A percentile compares a stretch with the other conserved stretches of the same genome.
These are phyloP conservation scores for Eremothecium sinecaudum DNA, from an alignment of 1,139 yeast genomes.

Conservation along the genomic window DNA sequence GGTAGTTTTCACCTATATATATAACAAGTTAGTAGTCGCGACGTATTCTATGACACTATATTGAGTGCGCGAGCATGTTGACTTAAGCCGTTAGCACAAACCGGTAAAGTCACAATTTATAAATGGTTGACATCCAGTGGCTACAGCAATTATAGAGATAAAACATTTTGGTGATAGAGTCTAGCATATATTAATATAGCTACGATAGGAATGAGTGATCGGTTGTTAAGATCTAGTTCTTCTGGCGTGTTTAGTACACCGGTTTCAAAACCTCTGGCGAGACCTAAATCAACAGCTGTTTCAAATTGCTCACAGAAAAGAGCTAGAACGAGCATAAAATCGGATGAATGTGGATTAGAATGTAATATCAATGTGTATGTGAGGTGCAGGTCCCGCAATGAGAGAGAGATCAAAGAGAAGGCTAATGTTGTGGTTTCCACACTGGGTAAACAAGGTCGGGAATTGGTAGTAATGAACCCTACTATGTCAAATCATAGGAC, in stretches of 20 bases:
- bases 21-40: too few species aligned
- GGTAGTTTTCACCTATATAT: too few species aligned
- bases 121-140: too few species aligned
- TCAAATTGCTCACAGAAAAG: conserved; percentile 2
- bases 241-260: neutral
- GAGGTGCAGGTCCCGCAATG: conserved; percentile 69
- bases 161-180: too few species aligned
- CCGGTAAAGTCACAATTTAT: too few species aligned
- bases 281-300: conserved; percentile 1
- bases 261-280: conserved; percentile 3
- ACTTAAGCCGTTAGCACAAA: too few species aligned
- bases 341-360: conserved; percentile 10
- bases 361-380: conserved; percentile 66
- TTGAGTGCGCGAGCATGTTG: too few species aligned
- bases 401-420: conserved; percentile 54
- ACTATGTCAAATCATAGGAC: conserved; percentile 35
- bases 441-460: conserved; percentile 29
- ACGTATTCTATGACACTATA: too few species aligned
- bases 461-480: conserved; percentile 30
- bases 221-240: too few species aligned
- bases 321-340: neutral
- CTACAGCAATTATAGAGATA: too few species aligned
- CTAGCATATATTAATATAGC: too few species aligned
- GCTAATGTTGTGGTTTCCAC: conserved; percentile 54
- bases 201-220: too few species aligned